Percentiles rank a stretch among this genome's conserved stretches.
phyloP scores from a whole-genome alignment of 73 alveolate species.

The Paramecium caudatum region DNA sequence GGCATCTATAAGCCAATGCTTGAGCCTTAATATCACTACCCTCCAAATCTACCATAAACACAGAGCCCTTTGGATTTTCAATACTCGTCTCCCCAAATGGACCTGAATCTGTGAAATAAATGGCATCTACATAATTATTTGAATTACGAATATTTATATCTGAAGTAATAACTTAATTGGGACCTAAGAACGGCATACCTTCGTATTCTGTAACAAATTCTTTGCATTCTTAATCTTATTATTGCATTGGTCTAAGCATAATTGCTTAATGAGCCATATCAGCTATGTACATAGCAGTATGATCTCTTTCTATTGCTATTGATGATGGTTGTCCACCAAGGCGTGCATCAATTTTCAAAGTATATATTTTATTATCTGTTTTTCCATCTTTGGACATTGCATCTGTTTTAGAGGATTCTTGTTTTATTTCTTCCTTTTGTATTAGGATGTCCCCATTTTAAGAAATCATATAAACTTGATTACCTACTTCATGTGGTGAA shows the following conservation, averaged over 20 bases:
- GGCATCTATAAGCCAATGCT: conserved; percentile 79
- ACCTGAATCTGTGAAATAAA: conserved; percentile 92
- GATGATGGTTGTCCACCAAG: conserved; percentile 73
- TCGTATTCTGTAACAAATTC: conserved; percentile 93
- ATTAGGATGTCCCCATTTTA: conserved; percentile 71
- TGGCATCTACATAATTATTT: conserved; percentile 75
- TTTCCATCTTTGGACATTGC: neutral
- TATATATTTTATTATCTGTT: neutral
- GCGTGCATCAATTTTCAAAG: conserved; percentile 36
- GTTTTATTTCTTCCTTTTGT: neutral
- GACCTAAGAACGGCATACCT: conserved; percentile 97
- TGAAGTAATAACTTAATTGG: conserved; percentile 94
- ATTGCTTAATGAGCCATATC: conserved; percentile 78
- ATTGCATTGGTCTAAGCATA: conserved; percentile 81
- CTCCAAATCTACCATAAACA: conserved; percentile 89
- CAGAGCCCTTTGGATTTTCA: conserved; percentile 88
- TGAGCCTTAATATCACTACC: conserved; percentile 87
- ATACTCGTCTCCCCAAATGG: conserved; percentile 93
- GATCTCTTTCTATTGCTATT: conserved; percentile 66
- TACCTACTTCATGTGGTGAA: conserved; percentile 70
- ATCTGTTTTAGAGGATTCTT: neutral
- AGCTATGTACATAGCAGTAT: conserved; percentile 23
- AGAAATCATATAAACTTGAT: conserved; percentile 62
- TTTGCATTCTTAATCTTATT: conserved; percentile 64
- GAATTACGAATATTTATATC: neutral